These are phyloP conservation scores for Coelastrella sp. DNA, from an alignment of 139 green algal genomes.

Conservation along the genomic window DNA sequence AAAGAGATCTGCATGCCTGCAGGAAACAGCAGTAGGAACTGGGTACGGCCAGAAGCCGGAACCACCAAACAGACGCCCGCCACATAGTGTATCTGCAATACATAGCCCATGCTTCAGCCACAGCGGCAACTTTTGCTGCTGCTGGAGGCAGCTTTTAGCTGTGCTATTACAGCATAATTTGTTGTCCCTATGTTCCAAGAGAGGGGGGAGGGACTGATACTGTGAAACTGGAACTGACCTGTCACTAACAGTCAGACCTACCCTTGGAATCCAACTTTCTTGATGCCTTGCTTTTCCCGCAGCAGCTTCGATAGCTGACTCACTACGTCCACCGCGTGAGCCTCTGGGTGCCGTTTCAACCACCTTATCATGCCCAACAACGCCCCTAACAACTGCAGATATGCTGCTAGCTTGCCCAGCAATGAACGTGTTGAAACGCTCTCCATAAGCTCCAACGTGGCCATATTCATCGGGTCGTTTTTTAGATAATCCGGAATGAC, in stretches of 20 bases:
- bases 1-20: too few relatives aligned
- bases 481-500: not conserved
- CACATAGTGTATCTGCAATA: too few relatives aligned
- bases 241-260: not conserved
- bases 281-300: not conserved
- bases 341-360: not conserved
- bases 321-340: not conserved
- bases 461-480: not conserved
- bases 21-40: too few relatives aligned
- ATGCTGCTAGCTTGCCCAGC: not conserved
- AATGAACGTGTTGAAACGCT: not conserved
- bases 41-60: too few relatives aligned
- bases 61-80: too few relatives aligned
- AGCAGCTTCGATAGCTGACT: not conserved
- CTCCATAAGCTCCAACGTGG: not conserved
- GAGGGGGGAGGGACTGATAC: not conserved
- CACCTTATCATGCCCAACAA: not conserved
- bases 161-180: not conserved
- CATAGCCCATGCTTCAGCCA: too few relatives aligned
- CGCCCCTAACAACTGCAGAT: not conserved
- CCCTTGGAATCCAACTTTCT: slow-evolving; percentile 22
- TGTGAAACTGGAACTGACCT: not conserved
- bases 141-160: too few relatives aligned
- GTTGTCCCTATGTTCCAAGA: not conserved
- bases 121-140: too few relatives aligned